These are phyloP conservation scores for Dimocarpus longan DNA, from an alignment of 345 rosid genomes.

Conservation along the genomic window DNA sequence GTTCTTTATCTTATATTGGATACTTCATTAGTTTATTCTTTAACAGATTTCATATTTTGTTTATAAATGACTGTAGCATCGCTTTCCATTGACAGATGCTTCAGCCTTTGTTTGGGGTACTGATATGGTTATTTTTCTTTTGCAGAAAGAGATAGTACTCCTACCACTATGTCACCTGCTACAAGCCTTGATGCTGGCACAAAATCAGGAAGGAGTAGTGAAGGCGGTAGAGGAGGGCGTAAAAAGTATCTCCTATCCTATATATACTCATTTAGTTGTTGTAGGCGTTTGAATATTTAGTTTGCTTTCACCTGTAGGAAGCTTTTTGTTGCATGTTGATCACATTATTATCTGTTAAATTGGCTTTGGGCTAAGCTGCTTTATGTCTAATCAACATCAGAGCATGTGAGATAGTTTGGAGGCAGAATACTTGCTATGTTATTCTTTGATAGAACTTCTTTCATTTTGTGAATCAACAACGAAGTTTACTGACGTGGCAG, in stretches of 20 bases:
- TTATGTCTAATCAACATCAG: background rate
- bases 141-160: slow-evolving; percentile 66
- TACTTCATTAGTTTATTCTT: background rate
- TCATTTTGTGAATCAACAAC: background rate
- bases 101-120: too few species aligned
- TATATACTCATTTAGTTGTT: slow-evolving; percentile 16
- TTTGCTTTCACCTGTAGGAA: background rate
- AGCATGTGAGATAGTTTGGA: background rate
- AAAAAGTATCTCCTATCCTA: slow-evolving; percentile 62
- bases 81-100: background rate
- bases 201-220: slow-evolving; percentile 70
- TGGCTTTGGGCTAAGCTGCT: background rate
- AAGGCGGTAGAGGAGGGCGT: slow-evolving; percentile 93
- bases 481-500: background rate
- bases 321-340: background rate
- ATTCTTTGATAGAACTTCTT: background rate
- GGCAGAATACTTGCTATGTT: background rate
- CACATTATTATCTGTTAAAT: background rate
- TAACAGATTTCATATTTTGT: background rate
- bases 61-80: background rate
- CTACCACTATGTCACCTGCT: slow-evolving; percentile 46
- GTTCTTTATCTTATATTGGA: background rate
- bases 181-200: slow-evolving; percentile 46
- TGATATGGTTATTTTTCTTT: slow-evolving; percentile 5
- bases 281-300: background rate